Evolutionary conservation across 208 protist species (phyloP).

Genomic region (Leishmania braziliensis): DNA sequence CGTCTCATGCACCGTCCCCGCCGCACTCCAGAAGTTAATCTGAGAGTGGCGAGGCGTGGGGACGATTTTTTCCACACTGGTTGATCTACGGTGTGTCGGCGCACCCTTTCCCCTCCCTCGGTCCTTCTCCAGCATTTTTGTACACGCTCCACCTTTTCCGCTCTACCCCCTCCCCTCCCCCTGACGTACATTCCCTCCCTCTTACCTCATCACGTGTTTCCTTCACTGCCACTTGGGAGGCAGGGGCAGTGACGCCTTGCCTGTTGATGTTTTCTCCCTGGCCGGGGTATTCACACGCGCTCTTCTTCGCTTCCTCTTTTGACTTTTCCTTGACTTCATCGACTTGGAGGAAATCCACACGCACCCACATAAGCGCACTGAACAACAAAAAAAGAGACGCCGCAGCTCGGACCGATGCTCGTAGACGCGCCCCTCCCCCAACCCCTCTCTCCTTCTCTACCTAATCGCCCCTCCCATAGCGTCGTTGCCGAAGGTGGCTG

Average conservation of each 20-base stretch:
- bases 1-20: neutral
- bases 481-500: neutral
- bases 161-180: neutral
- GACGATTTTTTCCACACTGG: neutral
- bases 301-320: neutral
- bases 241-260: neutral
- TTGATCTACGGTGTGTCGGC: neutral
- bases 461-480: neutral
- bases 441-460: neutral
- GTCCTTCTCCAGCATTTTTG: neutral
- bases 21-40: neutral
- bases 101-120: neutral
- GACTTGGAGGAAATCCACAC: neutral
- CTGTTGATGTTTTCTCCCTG: neutral
- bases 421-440: neutral
- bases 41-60: neutral
- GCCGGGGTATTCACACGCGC: neutral
- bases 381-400: neutral
- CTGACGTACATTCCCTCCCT: neutral
- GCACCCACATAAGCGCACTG: neutral
- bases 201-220: neutral
- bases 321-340: neutral
- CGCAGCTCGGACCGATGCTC: neutral
- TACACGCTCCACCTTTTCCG: neutral
- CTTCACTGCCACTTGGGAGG: neutral